Evolutionary conservation across 2,329 filamentous ascomycete species (phyloP).

Genomic region (Epichloe gansuensis): DNA sequence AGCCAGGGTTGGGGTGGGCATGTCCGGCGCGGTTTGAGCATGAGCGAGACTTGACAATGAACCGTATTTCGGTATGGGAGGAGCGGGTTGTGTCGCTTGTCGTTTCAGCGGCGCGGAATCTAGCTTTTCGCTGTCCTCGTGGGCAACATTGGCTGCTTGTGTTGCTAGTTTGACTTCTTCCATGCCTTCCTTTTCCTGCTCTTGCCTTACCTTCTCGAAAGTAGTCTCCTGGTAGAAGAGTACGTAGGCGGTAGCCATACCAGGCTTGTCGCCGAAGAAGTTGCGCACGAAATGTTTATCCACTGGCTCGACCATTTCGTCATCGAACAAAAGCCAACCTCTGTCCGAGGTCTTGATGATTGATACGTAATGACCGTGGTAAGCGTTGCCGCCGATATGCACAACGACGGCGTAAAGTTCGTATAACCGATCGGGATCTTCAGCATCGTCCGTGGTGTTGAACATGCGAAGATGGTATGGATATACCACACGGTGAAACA

Average conservation of each 20-base stretch:
- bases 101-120: constrained; percentile 34
- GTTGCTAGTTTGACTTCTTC: constrained; percentile 48
- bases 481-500: constrained; percentile 94
- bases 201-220: constrained; percentile 53
- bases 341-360: constrained; percentile 96
- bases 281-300: constrained; percentile 93
- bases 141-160: constrained; percentile 43
- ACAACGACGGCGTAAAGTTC: constrained; percentile 96
- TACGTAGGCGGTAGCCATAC: constrained; percentile 89
- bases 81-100: constrained; percentile 36
- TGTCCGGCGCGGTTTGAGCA: constrained; percentile 48
- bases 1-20: constrained; percentile 11
- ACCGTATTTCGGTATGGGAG: constrained; percentile 35
- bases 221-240: constrained; percentile 93
- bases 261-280: constrained; percentile 89
- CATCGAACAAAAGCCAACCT: constrained; percentile 93
- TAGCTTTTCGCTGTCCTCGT: constrained; percentile 33
- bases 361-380: constrained; percentile 94
- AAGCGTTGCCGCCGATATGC: constrained; percentile 91
- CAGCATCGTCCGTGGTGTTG: constrained; percentile 92
- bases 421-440: constrained; percentile 86
- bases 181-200: constrained; percentile 71
- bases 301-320: constrained; percentile 96
- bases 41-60: constrained; percentile 51
- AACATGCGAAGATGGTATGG: constrained; percentile 94